These are phyloP conservation scores for Aspergillus sp. DNA, from an alignment of 2,329 filamentous ascomycete species.

Conservation along the genomic window DNA sequence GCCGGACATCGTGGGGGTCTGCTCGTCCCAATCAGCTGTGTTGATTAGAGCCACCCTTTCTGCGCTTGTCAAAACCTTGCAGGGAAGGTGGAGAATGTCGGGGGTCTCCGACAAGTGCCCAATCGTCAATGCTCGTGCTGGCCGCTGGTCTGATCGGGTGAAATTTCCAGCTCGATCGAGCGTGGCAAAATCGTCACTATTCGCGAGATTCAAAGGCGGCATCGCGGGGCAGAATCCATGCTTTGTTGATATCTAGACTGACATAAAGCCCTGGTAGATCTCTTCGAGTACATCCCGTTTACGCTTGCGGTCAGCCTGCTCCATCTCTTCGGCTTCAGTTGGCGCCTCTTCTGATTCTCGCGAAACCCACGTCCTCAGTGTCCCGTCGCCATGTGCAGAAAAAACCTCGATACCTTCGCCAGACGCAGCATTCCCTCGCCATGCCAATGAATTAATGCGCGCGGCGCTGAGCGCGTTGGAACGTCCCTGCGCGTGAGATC, in stretches of 20 bases:
- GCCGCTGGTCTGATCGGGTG: neutral
- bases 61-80: slow-evolving; percentile 2
- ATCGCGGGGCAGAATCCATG: neutral
- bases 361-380: slow-evolving; percentile 77
- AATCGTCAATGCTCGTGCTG: neutral
- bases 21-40: neutral
- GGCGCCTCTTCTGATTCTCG: slow-evolving; percentile 50
- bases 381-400: slow-evolving; percentile 80
- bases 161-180: neutral
- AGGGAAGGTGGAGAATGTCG: neutral
- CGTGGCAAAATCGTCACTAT: neutral
- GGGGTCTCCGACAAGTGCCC: neutral
- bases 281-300: slow-evolving; percentile 80
- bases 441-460: slow-evolving; percentile 72
- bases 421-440: slow-evolving; percentile 64
- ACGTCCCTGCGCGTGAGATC: slow-evolving; percentile 39
- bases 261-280: slow-evolving; percentile 73
- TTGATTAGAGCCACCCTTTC: neutral
- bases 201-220: neutral
- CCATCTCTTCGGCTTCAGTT: slow-evolving; percentile 50
- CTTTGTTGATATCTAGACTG: neutral
- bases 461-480: slow-evolving; percentile 53
- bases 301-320: slow-evolving; percentile 54
- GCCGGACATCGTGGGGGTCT: slow-evolving; percentile 1
- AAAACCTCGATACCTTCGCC: slow-evolving; percentile 68